These are phyloP conservation scores for Fusarium succisae DNA, from an alignment of 2,329 filamentous ascomycete genomes.

Conservation along the genomic window DNA sequence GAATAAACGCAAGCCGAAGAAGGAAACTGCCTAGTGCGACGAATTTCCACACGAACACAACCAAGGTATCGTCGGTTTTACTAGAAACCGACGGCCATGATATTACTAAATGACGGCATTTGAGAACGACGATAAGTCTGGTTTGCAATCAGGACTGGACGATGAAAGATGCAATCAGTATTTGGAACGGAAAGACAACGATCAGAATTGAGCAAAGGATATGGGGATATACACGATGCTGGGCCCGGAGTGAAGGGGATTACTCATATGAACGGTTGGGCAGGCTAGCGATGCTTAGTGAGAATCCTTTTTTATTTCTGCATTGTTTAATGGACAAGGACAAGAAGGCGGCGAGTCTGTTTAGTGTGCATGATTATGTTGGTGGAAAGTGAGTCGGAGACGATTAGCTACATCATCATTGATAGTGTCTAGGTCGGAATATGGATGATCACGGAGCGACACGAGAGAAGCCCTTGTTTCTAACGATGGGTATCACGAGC, in stretches of 20 bases:
- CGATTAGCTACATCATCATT: neutral
- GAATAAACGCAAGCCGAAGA: conserved; percentile 40
- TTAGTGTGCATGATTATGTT: conserved; percentile 26
- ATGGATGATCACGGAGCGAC: conserved; percentile 17
- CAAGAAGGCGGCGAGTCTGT: conserved; percentile 30
- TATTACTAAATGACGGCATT: conserved; percentile 10
- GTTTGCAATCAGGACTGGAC: neutral
- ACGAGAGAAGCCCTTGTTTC: neutral
- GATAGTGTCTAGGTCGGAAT: neutral
- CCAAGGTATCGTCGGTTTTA: conserved; percentile 3
- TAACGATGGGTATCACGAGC: neutral
- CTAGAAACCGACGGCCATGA: neutral
- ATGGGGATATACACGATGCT: neutral
- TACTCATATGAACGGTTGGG: conserved; percentile 26
- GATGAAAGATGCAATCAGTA: neutral
- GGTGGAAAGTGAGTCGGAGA: neutral
- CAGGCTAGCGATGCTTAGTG: conserved; percentile 38
- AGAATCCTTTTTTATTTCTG: conserved; percentile 33
- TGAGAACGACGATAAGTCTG: neutral
- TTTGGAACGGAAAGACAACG: neutral
- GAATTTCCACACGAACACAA: neutral
- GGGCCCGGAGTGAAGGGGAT: conserved; percentile 11
- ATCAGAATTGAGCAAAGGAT: neutral
- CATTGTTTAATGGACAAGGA: conserved; percentile 27
- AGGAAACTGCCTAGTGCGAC: conserved; percentile 23